These are phyloP conservation scores for Fraxinus xanthoxyloides DNA, from an alignment of 305 asterid species.

Conservation along the genomic window DNA sequence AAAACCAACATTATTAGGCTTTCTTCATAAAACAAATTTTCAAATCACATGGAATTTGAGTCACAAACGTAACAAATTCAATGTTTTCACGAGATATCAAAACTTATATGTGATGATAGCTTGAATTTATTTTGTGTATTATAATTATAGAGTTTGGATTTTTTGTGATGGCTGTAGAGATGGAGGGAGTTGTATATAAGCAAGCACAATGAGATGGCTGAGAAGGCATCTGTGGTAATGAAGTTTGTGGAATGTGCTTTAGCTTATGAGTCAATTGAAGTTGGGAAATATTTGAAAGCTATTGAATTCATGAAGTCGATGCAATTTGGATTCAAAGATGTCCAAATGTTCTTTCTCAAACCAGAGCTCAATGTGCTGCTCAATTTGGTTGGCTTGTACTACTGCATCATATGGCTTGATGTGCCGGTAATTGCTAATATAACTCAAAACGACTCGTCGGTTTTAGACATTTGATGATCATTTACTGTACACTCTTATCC, in stretches of 20 bases:
- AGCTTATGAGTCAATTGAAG: slow-evolving; percentile 72
- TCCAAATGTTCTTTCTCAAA: slow-evolving; percentile 60
- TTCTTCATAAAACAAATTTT: too few relatives aligned
- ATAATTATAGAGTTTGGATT: background rate
- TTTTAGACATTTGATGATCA: background rate
- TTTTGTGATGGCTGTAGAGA: slow-evolving; percentile 35
- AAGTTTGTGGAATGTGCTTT: slow-evolving; percentile 47
- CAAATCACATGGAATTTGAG: too few relatives aligned
- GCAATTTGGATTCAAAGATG: slow-evolving; percentile 69
- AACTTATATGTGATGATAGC: background rate
- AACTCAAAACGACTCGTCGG: background rate
- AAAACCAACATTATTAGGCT: too few relatives aligned
- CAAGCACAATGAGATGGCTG: slow-evolving; percentile 69
- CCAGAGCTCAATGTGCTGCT: slow-evolving; percentile 58
- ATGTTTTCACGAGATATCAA: background rate
- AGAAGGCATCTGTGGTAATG: slow-evolving; percentile 40
- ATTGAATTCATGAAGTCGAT: slow-evolving; percentile 43
- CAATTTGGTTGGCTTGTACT: slow-evolving; percentile 81
- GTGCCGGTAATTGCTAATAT: slow-evolving; percentile 45
- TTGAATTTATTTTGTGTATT: background rate
- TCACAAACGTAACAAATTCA: too few relatives aligned
- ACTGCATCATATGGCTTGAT: slow-evolving; percentile 61
- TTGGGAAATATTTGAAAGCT: slow-evolving; percentile 61
- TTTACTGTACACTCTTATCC: too few relatives aligned
- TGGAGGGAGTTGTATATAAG: slow-evolving; percentile 62